A percentile compares a stretch with the other conserved stretches of the same genome.
These are phyloP conservation scores for Candida fluviatilis DNA, from an alignment of 805 yeast species.

Conservation along the genomic window DNA sequence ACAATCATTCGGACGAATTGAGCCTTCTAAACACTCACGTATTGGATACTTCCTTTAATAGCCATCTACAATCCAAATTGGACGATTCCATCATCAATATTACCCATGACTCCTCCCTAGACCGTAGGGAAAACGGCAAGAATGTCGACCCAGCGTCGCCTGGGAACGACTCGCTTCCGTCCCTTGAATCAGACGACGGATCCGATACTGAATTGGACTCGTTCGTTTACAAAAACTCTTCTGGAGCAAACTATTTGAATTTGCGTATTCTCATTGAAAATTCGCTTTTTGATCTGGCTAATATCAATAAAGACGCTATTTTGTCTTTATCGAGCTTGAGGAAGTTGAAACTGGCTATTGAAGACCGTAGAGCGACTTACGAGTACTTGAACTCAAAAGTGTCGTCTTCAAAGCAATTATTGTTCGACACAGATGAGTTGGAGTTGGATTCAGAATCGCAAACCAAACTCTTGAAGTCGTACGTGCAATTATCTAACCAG, in stretches of 20 bases:
- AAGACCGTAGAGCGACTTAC: slow-evolving; percentile 26
- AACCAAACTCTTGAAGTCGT: slow-evolving; percentile 30
- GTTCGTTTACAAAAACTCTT: slow-evolving; percentile 7
- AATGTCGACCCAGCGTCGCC: not conserved
- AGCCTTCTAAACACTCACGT: slow-evolving; percentile 17
- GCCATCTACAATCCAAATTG: slow-evolving; percentile 28
- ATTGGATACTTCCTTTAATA: slow-evolving; percentile 28
- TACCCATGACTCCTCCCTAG: not conserved
- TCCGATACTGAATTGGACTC: slow-evolving; percentile 11
- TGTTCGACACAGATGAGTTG: slow-evolving; percentile 16
- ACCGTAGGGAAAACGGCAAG: not conserved
- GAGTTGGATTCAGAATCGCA: slow-evolving; percentile 27
- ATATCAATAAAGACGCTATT: slow-evolving; percentile 29
- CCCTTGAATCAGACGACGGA: slow-evolving; percentile 4
- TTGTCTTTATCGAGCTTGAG: slow-evolving; percentile 26
- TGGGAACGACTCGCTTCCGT: slow-evolving; percentile 1
- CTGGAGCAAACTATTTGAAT: slow-evolving; percentile 30
- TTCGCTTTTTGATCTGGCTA: slow-evolving; percentile 37
- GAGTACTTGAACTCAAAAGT: slow-evolving; percentile 28
- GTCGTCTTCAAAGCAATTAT: slow-evolving; percentile 30
- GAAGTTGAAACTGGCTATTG: slow-evolving; percentile 16
- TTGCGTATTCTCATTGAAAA: slow-evolving; percentile 43
- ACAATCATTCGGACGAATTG: slow-evolving; percentile 11
- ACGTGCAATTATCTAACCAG: slow-evolving; percentile 27
- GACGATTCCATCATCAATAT: slow-evolving; percentile 19